A percentile compares a stretch with the other conserved stretches of the same genome.
These are phyloP conservation scores for Tetrapisispora pingtungensis DNA, from an alignment of 805 yeast species.

Conservation along the genomic window DNA sequence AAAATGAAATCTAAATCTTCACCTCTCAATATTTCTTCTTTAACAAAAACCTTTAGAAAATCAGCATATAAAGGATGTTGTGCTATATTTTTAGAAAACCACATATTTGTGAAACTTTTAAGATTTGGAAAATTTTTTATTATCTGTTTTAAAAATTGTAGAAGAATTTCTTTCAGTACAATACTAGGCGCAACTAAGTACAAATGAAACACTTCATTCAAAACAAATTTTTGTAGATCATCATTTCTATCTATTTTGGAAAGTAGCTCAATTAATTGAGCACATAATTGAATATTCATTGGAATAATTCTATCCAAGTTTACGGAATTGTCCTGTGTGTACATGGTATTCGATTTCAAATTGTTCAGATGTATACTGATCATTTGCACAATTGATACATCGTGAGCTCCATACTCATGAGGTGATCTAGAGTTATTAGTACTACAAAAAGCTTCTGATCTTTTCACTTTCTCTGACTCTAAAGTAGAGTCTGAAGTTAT, in stretches of 20 bases:
- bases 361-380: not conserved
- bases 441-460: no score
- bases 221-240: constrained; percentile 36
- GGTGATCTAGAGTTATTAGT: not conserved
- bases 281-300: not conserved
- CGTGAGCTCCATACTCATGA: not conserved
- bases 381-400: not conserved
- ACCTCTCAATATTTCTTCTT: constrained; percentile 65
- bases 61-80: constrained; percentile 43
- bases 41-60: constrained; percentile 55
- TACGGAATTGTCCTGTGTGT: not conserved
- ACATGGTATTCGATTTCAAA: not conserved
- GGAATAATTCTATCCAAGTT: not conserved
- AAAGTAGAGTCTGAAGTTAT: no score
- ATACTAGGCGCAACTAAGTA: constrained; percentile 56
- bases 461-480: no score
- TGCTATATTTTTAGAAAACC: constrained; percentile 72
- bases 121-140: constrained; percentile 79
- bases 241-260: not conserved
- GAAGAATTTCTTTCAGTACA: constrained; percentile 65
- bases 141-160: constrained; percentile 66
- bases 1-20: constrained; percentile 26
- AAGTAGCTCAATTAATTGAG: not conserved
- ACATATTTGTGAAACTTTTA: constrained; percentile 82
- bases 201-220: constrained; percentile 69